These are phyloP conservation scores for Selenicereus undatus DNA, from an alignment of 148 eudicot species.

Conservation along the genomic window DNA sequence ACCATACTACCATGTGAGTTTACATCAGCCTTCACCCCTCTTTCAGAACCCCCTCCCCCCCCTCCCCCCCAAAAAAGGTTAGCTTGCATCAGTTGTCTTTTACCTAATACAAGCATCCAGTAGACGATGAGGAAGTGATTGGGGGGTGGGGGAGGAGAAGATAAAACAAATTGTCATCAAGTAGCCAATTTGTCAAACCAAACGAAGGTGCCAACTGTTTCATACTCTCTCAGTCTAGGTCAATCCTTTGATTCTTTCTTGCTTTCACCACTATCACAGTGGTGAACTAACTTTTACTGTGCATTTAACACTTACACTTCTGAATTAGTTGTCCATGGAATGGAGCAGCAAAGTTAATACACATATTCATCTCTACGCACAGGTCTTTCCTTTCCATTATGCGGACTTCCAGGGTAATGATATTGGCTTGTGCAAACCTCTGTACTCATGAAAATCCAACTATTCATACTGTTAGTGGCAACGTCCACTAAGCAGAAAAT, in stretches of 20 bases:
- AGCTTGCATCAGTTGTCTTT: too few relatives aligned
- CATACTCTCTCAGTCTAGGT: background rate
- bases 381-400: background rate
- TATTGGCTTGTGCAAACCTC: background rate
- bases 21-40: too few relatives aligned
- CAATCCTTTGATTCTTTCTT: background rate
- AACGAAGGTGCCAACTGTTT: background rate
- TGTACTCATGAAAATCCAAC: background rate
- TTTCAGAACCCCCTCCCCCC: too few relatives aligned
- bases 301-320: background rate
- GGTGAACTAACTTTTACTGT: background rate
- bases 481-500: too few relatives aligned
- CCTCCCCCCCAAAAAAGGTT: too few relatives aligned
- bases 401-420: background rate
- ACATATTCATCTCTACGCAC: background rate
- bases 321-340: background rate
- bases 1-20: too few relatives aligned
- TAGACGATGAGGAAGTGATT: too few relatives aligned
- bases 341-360: background rate
- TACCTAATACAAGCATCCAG: too few relatives aligned
- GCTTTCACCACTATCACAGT: background rate
- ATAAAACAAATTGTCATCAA: too few relatives aligned
- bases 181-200: background rate
- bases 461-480: too few relatives aligned
- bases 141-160: too few relatives aligned